Percentiles rank a stretch among this genome's conserved stretches.
Conservation (phyloP, 2,329 filamentous ascomycete genomes). For the Parastagonospora avenae region DNA sequence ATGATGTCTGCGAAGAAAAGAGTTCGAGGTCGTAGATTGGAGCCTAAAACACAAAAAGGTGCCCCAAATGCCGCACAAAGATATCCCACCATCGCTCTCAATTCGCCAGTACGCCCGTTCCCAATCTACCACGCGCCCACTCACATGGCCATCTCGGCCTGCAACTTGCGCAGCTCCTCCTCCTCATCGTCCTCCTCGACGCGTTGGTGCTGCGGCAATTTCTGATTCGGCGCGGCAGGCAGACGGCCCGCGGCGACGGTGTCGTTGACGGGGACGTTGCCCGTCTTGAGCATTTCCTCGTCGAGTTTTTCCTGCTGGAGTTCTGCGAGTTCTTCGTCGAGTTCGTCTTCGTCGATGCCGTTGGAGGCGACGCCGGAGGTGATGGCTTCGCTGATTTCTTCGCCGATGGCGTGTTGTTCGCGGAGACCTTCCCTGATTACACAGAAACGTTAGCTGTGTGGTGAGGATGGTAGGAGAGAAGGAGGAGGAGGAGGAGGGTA, state of each 20-base stretch:
- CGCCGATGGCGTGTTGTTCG: conserved; percentile 89
- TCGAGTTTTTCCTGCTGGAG: conserved; percentile 93
- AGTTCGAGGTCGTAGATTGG: background rate
- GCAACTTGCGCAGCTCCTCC: conserved; percentile 87
- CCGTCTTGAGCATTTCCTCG: conserved; percentile 90
- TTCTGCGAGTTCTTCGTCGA: conserved; percentile 83
- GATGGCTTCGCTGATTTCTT: conserved; percentile 89
- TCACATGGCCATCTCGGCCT: conserved; percentile 96
- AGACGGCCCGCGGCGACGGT: conserved; percentile 68
- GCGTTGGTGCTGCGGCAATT: conserved; percentile 19
- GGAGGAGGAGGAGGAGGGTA: background rate
- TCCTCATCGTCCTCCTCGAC: conserved; percentile 90
- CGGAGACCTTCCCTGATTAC: conserved; percentile 77
- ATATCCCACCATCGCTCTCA: background rate
- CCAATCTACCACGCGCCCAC: background rate
- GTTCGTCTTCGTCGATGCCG: conserved; percentile 82
- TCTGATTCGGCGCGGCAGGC: conserved; percentile 76
- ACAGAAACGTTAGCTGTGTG: background rate
- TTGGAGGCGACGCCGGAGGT: conserved; percentile 69
- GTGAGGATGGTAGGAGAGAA: background rate
- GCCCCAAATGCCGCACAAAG: background rate
- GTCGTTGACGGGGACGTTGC: conserved; percentile 80
- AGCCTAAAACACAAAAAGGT: background rate
- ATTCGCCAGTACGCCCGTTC: background rate
- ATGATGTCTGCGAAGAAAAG: too few relatives aligned